phyloP scores from a whole-genome alignment of 23 red algal species.

The Gracilariopsis chorda region DNA sequence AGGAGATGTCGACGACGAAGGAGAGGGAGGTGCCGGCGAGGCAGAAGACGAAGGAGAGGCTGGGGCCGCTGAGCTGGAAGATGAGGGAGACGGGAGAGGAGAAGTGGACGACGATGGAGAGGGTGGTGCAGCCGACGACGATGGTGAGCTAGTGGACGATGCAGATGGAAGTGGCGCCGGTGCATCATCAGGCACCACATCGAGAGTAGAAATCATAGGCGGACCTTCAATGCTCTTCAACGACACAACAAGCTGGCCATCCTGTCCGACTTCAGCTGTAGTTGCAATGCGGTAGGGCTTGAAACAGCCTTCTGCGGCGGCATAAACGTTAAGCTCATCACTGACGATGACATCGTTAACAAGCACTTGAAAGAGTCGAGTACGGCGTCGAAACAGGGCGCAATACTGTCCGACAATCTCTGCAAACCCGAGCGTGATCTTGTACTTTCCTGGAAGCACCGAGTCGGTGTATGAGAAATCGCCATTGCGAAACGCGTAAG shows the following conservation, averaged over 20 bases:
- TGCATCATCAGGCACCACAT: neutral
- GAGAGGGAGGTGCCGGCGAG: neutral
- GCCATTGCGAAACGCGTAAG: neutral
- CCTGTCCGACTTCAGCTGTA: neutral
- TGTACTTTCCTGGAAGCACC: neutral
- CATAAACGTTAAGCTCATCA: neutral
- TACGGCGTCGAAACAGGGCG: neutral
- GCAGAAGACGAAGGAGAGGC: neutral
- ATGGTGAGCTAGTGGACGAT: neutral
- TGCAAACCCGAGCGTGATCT: slow-evolving; percentile 20
- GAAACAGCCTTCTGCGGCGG: neutral
- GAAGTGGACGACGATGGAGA: neutral
- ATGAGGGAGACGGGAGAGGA: neutral
- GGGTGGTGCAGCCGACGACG: neutral
- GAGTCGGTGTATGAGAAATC: neutral
- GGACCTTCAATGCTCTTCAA: neutral
- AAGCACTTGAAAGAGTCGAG: neutral
- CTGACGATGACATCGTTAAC: neutral
- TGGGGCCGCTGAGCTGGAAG: neutral
- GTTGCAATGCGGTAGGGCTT: neutral
- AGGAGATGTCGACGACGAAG: neutral
- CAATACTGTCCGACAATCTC: neutral
- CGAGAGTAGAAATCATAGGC: neutral
- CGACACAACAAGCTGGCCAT: neutral
- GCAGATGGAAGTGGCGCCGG: neutral